Percentiles rank a stretch among this genome's conserved stretches.
Conservation (phyloP, 2,329 filamentous ascomycete species). For the Podosphaera xanthii region DNA sequence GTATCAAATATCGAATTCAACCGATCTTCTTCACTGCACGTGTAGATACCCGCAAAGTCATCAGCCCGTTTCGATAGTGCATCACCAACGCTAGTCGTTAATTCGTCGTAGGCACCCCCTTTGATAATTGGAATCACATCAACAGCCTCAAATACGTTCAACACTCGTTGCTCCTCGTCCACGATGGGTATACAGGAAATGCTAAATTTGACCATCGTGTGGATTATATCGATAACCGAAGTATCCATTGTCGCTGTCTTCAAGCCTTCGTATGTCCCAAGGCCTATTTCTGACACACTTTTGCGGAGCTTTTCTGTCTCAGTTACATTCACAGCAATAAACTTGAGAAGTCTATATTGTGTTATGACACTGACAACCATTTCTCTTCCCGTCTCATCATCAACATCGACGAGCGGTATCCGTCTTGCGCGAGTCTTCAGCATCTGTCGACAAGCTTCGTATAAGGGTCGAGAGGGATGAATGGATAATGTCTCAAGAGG, state of each 20-base stretch:
- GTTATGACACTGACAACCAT: conserved; percentile 95
- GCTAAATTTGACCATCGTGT: conserved; percentile 74
- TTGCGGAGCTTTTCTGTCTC: conserved; percentile 74
- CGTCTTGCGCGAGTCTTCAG: conserved; percentile 76
- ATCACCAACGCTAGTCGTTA: conserved; percentile 69
- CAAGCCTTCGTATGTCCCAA: conserved; percentile 67
- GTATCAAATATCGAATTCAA: conserved; percentile 94
- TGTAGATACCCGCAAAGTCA: conserved; percentile 92
- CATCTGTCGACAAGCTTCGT: conserved; percentile 90
- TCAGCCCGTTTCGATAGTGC: conserved; percentile 69
- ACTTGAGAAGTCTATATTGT: conserved; percentile 95
- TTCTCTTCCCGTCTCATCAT: conserved; percentile 78
- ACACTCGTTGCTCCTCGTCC: conserved; percentile 50
- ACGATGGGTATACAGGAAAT: conserved; percentile 91
- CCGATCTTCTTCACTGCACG: conserved; percentile 74
- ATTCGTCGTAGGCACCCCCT: conserved; percentile 75
- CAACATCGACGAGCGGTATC: conserved; percentile 80
- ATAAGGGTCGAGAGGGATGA: conserved; percentile 70
- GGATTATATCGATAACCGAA: conserved; percentile 82
- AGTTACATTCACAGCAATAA: conserved; percentile 82
- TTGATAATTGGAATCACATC: conserved; percentile 94
- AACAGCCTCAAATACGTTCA: conserved; percentile 95
- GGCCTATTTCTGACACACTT: conserved; percentile 56
- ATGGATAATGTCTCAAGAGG: conserved; percentile 94
- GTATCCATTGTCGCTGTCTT: conserved; percentile 73